These are phyloP conservation scores for Niebla homalea DNA, from an alignment of 495 filamentous ascomycete species.

Conservation along the genomic window DNA sequence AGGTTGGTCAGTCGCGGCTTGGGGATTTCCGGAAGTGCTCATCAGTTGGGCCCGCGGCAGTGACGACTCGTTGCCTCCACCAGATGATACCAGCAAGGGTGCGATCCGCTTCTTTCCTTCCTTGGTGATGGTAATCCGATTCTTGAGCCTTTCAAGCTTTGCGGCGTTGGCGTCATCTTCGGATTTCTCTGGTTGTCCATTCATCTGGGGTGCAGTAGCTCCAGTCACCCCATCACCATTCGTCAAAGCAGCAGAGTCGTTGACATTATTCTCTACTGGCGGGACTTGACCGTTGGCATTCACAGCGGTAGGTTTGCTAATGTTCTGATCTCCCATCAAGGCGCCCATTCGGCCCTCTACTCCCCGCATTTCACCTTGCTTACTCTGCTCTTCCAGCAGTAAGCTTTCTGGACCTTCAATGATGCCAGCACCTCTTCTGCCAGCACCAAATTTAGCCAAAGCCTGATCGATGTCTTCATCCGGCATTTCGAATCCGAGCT, in stretches of 20 bases:
- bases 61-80: constrained; percentile 68
- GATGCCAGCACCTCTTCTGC: constrained; percentile 72
- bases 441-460: constrained; percentile 81
- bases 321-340: constrained; percentile 71
- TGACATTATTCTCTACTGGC: constrained; percentile 13
- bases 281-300: constrained; percentile 31
- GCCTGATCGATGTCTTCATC: constrained; percentile 83
- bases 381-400: constrained; percentile 79
- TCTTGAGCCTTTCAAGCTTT: constrained; percentile 68
- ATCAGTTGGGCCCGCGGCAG: constrained; percentile 76
- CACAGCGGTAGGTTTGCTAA: constrained; percentile 9
- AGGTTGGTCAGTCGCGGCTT: constrained; percentile 53
- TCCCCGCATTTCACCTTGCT: constrained; percentile 72
- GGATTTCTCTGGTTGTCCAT: constrained; percentile 25
- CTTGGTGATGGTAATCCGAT: constrained; percentile 85
- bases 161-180: constrained; percentile 50
- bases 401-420: constrained; percentile 81
- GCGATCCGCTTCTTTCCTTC: constrained; percentile 95
- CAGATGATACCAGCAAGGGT: constrained; percentile 76
- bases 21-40: constrained; percentile 50
- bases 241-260: neutral
- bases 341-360: constrained; percentile 94
- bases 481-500: constrained; percentile 59
- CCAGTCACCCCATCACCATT: constrained; percentile 17
- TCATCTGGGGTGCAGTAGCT: constrained; percentile 1